Conservation (phyloP, 2,329 filamentous ascomycete species). For the Exophiala sideris region DNA sequence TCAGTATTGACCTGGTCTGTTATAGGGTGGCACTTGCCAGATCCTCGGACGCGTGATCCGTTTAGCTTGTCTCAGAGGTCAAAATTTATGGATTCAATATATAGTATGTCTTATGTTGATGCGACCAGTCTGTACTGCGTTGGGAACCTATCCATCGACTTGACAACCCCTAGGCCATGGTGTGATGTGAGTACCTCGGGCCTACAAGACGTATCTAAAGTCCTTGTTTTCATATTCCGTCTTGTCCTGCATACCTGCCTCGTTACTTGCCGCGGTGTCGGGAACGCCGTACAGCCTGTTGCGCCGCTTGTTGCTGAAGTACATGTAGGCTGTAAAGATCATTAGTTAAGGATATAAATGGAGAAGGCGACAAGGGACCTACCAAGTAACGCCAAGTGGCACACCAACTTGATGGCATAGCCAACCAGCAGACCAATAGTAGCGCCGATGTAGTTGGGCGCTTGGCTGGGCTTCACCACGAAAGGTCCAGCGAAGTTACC, state of each 20-base stretch:
- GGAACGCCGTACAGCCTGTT: slow-evolving; percentile 35
- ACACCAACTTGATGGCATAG: slow-evolving; percentile 38
- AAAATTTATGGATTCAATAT: too few species aligned
- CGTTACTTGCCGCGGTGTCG: slow-evolving; percentile 36
- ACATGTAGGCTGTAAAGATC: slow-evolving; percentile 33
- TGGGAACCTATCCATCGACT: background rate
- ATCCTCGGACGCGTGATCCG: too few species aligned
- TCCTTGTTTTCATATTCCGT: slow-evolving; percentile 42
- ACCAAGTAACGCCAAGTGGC: slow-evolving; percentile 38
- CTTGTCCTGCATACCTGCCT: slow-evolving; percentile 41
- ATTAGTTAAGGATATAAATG: background rate
- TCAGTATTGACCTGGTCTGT: too few species aligned
- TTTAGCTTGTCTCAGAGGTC: too few species aligned
- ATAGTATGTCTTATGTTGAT: too few species aligned
- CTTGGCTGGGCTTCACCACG: slow-evolving; percentile 36
- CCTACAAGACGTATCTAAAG: slow-evolving; percentile 38
- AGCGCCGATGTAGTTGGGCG: slow-evolving; percentile 35
- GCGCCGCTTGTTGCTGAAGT: slow-evolving; percentile 34
- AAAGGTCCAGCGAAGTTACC: slow-evolving; percentile 41
- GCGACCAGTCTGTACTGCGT: too few species aligned
- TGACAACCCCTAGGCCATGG: too few species aligned
- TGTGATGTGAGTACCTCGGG: too few species aligned
- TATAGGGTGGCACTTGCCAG: too few species aligned
- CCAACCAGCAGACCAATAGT: slow-evolving; percentile 41
- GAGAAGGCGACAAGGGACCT: slow-evolving; percentile 10